Evolutionary conservation across 345 rosid species (phyloP), one percentile per base, ranked within the genome.

Genomic region (thale cress (Arabidopsis thaliana)): DNA sequence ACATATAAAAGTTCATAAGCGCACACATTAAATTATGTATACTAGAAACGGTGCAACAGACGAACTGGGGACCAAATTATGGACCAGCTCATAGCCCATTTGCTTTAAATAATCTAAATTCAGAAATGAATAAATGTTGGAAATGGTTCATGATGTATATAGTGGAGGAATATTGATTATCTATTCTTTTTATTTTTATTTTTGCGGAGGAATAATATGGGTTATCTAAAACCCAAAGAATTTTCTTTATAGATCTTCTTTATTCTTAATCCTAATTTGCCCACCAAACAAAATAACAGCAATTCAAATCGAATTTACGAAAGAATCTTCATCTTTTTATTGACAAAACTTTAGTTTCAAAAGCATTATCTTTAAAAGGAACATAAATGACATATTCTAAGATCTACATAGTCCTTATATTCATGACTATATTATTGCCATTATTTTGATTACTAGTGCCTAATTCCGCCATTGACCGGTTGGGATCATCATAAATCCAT

Each of bases 31-130:
- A 74, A 57, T 58, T 48, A 37, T 37, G 59, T 40, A 67, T 60
- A 60, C 69, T 68, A 50, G 38, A 76, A 76, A 50, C 63, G 62
- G 55, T 68, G 69, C 33, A 51, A 52, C 63, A 52, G 46, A 67
- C 14, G 49, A 68, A 60, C 45, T 60, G 69, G 79, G 79, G 79
- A 76, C 79, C 74, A 60, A 60, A 23, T 12, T 30, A 51, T 45
- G 69, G 74, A 52, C 57, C 79, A 76, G 69, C 69, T 52, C 69
- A 68, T 68, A 23, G n/a, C 57, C 49, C 57, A 68, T 59, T 60
- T 68, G 32, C 49, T 75, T 62, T 49, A 40, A 38, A 58, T 66
- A 30, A 34, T 46, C 3, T 67, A 49, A 28, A 22, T 22, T 75
- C 28, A 58, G 51, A 67, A 25, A 69, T 57, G n/a, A 42, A 37